Conservation (phyloP, 2,329 filamentous ascomycete genomes). For the Fusarium virguliforme region DNA sequence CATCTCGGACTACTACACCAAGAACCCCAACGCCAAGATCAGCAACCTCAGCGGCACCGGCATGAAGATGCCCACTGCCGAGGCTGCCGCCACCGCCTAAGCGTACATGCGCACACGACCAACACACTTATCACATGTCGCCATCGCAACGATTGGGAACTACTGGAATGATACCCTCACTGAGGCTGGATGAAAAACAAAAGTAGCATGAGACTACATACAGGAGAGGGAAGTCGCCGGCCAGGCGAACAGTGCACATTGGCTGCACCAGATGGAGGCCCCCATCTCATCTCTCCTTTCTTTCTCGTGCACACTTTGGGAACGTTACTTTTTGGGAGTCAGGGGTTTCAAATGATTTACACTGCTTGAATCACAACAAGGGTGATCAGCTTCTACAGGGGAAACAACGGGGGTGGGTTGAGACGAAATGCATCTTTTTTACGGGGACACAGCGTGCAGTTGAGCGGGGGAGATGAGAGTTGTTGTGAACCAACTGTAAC, state of each 20-base stretch:
- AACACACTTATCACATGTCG: slow-evolving; percentile 30
- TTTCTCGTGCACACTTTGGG: slow-evolving; percentile 36
- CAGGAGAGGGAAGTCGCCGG: slow-evolving; percentile 24
- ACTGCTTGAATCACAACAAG: slow-evolving; percentile 32
- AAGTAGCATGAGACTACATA: slow-evolving; percentile 27
- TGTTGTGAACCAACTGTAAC: slow-evolving; percentile 43
- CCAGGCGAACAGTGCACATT: slow-evolving; percentile 28
- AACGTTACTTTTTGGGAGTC: slow-evolving; percentile 44
- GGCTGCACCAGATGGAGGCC: slow-evolving; percentile 35
- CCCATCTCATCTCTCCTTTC: slow-evolving; percentile 32
- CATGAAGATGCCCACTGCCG: slow-evolving; percentile 74
- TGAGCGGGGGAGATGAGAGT: slow-evolving; percentile 14
- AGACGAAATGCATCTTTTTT: slow-evolving; percentile 18
- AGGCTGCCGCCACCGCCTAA: slow-evolving; percentile 56
- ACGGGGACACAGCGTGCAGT: slow-evolving; percentile 17
- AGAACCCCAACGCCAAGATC: slow-evolving; percentile 81
- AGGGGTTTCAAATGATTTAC: slow-evolving; percentile 47
- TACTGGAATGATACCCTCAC: slow-evolving; percentile 51
- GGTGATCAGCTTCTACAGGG: slow-evolving; percentile 29
- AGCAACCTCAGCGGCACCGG: slow-evolving; percentile 86
- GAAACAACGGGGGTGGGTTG: slow-evolving; percentile 16
- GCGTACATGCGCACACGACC: slow-evolving; percentile 15
- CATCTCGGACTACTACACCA: slow-evolving; percentile 91
- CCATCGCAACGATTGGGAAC: slow-evolving; percentile 35
- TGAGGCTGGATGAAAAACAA: slow-evolving; percentile 45